Conservation (phyloP, 805 yeast species). For the Spathaspora hagerdaliae region DNA sequence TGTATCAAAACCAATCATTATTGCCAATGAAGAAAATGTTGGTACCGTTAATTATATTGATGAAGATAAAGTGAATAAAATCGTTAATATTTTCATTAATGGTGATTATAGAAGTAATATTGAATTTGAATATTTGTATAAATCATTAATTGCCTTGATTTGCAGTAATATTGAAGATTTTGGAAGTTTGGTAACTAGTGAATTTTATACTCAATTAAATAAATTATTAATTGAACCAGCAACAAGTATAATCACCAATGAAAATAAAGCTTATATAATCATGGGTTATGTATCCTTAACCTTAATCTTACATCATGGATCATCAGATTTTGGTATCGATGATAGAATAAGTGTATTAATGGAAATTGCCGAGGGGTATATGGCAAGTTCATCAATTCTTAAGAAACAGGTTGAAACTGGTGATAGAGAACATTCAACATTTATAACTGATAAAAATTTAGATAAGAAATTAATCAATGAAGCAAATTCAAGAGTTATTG, state of each 20-base stretch:
- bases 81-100: constrained; percentile 29
- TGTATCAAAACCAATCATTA: constrained; percentile 36
- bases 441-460: constrained; percentile 28
- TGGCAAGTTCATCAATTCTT: constrained; percentile 25
- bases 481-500: constrained; percentile 23
- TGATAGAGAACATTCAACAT: constrained; percentile 39
- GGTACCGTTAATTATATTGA: constrained; percentile 36
- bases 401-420: constrained; percentile 35
- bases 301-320: constrained; percentile 43
- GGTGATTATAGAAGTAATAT: constrained; percentile 32
- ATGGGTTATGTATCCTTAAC: constrained; percentile 37
- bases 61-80: constrained; percentile 30
- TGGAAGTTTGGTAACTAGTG: constrained; percentile 32
- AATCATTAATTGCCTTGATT: constrained; percentile 39
- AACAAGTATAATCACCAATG: constrained; percentile 28
- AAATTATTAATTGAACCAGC: constrained; percentile 32
- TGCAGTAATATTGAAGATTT: constrained; percentile 51
- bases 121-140: constrained; percentile 39
- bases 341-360: constrained; percentile 40
- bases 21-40: constrained; percentile 30
- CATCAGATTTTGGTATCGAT: constrained; percentile 49
- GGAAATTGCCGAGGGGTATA: constrained; percentile 40
- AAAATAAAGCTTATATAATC: constrained; percentile 34
- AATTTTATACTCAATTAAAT: constrained; percentile 23
- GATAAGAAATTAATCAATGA: constrained; percentile 34